A percentile compares a stretch with the other conserved stretches of the same genome.
Conservation (phyloP, 164 flowering plant genomes). For the Macadamia integrifolia region DNA sequence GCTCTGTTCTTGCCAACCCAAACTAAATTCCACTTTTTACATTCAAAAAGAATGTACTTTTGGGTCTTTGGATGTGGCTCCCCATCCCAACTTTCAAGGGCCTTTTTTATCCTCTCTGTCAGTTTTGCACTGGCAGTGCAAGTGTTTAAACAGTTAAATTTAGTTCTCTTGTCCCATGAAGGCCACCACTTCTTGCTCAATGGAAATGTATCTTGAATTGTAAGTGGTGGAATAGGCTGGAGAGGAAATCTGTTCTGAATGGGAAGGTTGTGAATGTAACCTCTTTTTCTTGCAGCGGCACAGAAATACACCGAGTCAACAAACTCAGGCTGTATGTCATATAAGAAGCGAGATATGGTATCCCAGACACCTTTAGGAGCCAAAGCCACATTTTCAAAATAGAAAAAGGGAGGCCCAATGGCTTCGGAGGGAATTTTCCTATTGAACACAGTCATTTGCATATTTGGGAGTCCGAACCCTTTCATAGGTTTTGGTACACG, state of each 20-base stretch:
- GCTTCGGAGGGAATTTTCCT: constrained; percentile 65
- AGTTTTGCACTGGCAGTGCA: constrained; percentile 66
- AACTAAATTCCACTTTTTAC: constrained; percentile 85
- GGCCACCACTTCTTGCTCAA: constrained; percentile 89
- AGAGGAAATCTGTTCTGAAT: constrained; percentile 59
- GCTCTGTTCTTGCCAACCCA: constrained; percentile 88
- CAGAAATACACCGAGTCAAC: constrained; percentile 82
- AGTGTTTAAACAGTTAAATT: constrained; percentile 79
- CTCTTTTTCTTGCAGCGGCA: constrained; percentile 88
- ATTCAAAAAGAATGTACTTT: constrained; percentile 57
- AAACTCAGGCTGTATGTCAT: constrained; percentile 83
- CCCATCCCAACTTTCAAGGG: constrained; percentile 39
- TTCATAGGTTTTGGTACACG: constrained; percentile 18
- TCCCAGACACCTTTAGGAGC: constrained; percentile 92
- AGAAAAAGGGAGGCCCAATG: constrained; percentile 79
- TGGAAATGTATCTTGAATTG: constrained; percentile 77
- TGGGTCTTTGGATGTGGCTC: constrained; percentile 62
- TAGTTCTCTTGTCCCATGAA: constrained; percentile 72
- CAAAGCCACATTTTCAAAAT: constrained; percentile 91
- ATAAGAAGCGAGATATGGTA: constrained; percentile 66
- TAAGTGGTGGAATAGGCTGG: constrained; percentile 62
- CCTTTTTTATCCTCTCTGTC: constrained; percentile 64
- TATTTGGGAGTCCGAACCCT: constrained; percentile 34
- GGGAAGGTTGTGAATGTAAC: constrained; percentile 88
- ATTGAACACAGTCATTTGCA: not conserved